Evolutionary conservation across 495 filamentous ascomycete species (phyloP).

Genomic region (Aspergillus incahuasiensis): DNA sequence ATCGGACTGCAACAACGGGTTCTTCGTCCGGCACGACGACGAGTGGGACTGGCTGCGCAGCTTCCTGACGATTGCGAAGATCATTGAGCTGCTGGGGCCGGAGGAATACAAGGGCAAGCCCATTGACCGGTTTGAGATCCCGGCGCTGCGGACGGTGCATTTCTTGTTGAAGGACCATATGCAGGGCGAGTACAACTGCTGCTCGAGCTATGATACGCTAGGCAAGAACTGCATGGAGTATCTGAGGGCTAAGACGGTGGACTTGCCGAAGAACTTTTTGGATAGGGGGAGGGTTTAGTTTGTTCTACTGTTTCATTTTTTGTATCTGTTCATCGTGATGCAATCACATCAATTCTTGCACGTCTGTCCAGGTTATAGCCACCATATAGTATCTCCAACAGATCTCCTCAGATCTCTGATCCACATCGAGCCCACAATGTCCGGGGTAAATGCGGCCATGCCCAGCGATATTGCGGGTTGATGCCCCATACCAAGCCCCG

Average conservation of each 20-base stretch:
- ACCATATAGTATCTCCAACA: no score
- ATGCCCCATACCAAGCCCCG: no score
- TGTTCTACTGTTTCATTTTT: no score
- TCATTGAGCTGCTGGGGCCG: constrained; percentile 8
- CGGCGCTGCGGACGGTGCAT: background rate
- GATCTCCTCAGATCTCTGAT: no score
- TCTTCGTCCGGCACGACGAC: constrained; percentile 19
- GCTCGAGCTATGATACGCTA: constrained; percentile 1
- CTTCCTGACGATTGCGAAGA: constrained; percentile 16
- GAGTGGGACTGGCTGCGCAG: constrained; percentile 28
- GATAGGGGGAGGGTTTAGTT: background rate
- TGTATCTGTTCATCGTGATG: no score
- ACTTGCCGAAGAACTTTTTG: background rate
- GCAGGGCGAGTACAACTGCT: background rate
- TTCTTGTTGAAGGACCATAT: background rate
- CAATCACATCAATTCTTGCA: no score
- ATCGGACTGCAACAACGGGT: constrained; percentile 23
- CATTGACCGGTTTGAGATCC: background rate
- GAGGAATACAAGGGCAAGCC: background rate
- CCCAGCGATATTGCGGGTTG: no score
- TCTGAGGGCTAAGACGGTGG: background rate
- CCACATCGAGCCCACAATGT: no score
- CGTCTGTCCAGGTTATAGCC: no score
- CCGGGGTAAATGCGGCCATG: no score
- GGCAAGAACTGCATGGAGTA: background rate